Evolutionary conservation across 2,329 filamentous ascomycete genomes (phyloP), one percentile per base, ranked within the genome.

Genomic region (Colletotrichum musae): DNA sequence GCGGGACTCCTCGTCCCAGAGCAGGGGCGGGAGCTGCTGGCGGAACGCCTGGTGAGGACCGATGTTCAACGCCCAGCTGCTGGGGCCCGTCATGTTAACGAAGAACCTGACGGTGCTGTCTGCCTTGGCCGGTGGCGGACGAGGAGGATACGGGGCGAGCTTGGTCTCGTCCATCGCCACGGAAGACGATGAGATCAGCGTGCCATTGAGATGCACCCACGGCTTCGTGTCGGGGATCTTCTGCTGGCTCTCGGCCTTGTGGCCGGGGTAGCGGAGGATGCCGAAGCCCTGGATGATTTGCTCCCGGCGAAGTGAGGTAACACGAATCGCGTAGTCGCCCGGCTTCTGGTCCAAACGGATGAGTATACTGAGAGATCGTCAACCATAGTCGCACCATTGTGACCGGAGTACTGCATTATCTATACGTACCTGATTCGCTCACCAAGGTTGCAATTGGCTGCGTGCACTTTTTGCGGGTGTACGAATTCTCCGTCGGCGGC

Each of bases 21-120:
- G n/a, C 21, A 65, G 21, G 12, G 65, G 65, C 1, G 65, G 65
- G 1, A 68, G 10, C 48, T 68, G 65, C 48, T 68, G 65, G 16
- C 61, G 65, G 50, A 68, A 68, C 5, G 65, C 54, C 15, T 68
- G 61, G 10, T 59, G 65, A 18, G 65, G 65, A 6, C 61, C 61
- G 5, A 68, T 65, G n/a, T 59, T 68, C 32, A 65, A 15, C 10
- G 61, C 61, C 65, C 65, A 68, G 21, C 53, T 65, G 32, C 54
- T 54, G n/a, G 61, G 65, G 6, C 61, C 61, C 4, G 61, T 68
- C 65, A 65, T 68, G 41, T 68, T 68, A n/a, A 68, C 61, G 24
- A 68, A 68, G 54, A 68, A 68, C 48, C 41, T 65, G 39, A 68
- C 36, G 13, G 54, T 65, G 32, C 50, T 65, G 15, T 68, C 65